Percentiles rank a stretch among this genome's conserved stretches.
phyloP scores from a whole-genome alignment of 306 rosid genomes.

The Acacia melanoxylon region DNA sequence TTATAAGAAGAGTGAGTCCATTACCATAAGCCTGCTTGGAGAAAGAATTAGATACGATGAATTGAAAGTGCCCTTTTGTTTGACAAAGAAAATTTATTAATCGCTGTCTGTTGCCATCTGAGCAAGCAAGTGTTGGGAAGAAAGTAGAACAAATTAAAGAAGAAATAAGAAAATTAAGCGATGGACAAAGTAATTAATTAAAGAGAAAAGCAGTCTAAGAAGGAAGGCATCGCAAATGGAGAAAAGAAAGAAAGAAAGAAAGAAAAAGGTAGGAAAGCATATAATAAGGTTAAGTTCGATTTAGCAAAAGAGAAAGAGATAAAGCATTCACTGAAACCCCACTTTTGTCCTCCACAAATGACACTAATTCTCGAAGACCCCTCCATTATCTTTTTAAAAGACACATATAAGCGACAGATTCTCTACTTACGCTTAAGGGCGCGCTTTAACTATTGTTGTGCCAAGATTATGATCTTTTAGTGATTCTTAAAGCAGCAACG shows the following conservation, averaged over 20 bases:
- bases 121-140: slow-evolving; percentile 21
- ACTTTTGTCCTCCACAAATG: slow-evolving; percentile 42
- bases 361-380: slow-evolving; percentile 47
- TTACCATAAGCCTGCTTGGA: not conserved
- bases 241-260: not conserved
- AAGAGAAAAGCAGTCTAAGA: slow-evolving; percentile 42
- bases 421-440: slow-evolving; percentile 72
- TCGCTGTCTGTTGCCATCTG: slow-evolving; percentile 25
- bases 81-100: not conserved
- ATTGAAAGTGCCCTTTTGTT: not conserved
- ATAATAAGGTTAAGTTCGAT: slow-evolving; percentile 31
- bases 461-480: slow-evolving; percentile 77
- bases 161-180: slow-evolving; percentile 7
- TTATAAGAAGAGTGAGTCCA: not conserved
- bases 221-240: slow-evolving; percentile 49
- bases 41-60: not conserved
- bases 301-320: slow-evolving; percentile 35
- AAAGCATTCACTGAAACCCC: slow-evolving; percentile 37
- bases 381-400: slow-evolving; percentile 56
- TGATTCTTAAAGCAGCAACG: slow-evolving; percentile 82
- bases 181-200: slow-evolving; percentile 1
- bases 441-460: slow-evolving; percentile 58
- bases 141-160: slow-evolving; percentile 27
- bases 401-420: slow-evolving; percentile 69
- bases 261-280: slow-evolving; percentile 34